Evolutionary conservation across 306 rosid genomes (phyloP), one percentile per base, ranked within the genome.

Genomic region (Alnus glutinosa): DNA sequence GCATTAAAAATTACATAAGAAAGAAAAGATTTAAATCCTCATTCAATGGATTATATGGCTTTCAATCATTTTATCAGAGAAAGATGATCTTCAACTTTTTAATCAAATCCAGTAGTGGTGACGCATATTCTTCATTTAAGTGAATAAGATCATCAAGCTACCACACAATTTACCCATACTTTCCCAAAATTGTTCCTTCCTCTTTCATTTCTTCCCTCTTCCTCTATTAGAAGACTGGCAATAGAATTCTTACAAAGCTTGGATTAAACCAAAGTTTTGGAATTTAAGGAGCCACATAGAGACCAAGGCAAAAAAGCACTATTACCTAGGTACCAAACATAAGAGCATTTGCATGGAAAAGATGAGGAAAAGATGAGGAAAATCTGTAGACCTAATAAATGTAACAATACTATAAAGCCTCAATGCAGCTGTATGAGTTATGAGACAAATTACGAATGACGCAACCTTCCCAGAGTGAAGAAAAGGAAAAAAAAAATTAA

Each of bases 201-300:
- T 67, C 81, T 77, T 77, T 76, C 72, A 79, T 59, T 79, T 84
- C 79, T 78, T 74, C 80, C 76, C 71, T 79, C 85, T 75, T 82
- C 83, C 75, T 71, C 79, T 70, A 67, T 8, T 15, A 58, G 18
- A 82, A 63, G 78, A 77, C 76, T 71, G 72, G 58, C 46, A 70
- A 70, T 82, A 72, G 71, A 63, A 49, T 79, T 77, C 75, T 79
- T 83, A 79, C 42, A 77, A 70, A 71, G 71, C 71, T 66, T 49
- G 67, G 78, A 79, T 64, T 58, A 19, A 62, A 83, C 71, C 68
- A 76, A 55, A 62, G 46, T 70, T 80, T 52, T 54, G 75, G 34
- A 79, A 68, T 59, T 63, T 54, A 78, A 12, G 30, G 74, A 73
- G 32, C 46, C 23, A 51, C 55, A 39, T 2, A 73, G 55, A 28